These are phyloP conservation scores for Coniella vitis DNA, from an alignment of 2,329 filamentous ascomycete species.

Conservation along the genomic window DNA sequence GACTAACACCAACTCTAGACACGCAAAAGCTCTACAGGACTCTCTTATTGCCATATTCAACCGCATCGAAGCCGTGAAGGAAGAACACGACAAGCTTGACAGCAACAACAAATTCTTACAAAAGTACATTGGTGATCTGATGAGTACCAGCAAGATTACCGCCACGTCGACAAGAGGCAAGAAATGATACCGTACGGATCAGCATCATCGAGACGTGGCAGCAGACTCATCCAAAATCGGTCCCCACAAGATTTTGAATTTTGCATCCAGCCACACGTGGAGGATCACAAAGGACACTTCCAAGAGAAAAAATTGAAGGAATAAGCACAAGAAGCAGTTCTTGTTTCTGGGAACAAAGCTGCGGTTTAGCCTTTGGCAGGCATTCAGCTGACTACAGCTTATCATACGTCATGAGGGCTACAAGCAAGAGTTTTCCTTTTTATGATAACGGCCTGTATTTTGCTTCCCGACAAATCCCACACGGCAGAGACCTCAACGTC, in stretches of 20 bases:
- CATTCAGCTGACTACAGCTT: too few relatives aligned
- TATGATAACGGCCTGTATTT: too few relatives aligned
- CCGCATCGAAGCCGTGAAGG: slow-evolving; percentile 87
- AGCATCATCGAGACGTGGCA: neutral
- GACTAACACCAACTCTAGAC: slow-evolving; percentile 43
- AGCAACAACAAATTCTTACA: slow-evolving; percentile 95
- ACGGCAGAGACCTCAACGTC: too few relatives aligned
- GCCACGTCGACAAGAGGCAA: slow-evolving; percentile 44
- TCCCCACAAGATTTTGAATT: neutral
- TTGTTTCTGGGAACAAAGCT: too few relatives aligned
- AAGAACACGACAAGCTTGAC: slow-evolving; percentile 93
- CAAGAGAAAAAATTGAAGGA: too few relatives aligned
- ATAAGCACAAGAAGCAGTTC: neutral
- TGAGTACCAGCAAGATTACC: slow-evolving; percentile 74
- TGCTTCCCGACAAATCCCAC: too few relatives aligned
- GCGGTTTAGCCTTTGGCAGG: too few relatives aligned
- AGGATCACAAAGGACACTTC: neutral
- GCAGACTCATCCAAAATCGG: neutral
- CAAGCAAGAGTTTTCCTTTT: too few relatives aligned
- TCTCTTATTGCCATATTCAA: slow-evolving; percentile 86
- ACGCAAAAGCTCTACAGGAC: slow-evolving; percentile 82
- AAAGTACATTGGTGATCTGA: slow-evolving; percentile 95
- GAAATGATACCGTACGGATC: slow-evolving; percentile 35
- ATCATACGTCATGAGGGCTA: too few relatives aligned
- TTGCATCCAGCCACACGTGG: neutral